Base-by-base conservation (phyloP, 768 basidiomycete genomes). In the Termitomyces titanicus region DNA sequence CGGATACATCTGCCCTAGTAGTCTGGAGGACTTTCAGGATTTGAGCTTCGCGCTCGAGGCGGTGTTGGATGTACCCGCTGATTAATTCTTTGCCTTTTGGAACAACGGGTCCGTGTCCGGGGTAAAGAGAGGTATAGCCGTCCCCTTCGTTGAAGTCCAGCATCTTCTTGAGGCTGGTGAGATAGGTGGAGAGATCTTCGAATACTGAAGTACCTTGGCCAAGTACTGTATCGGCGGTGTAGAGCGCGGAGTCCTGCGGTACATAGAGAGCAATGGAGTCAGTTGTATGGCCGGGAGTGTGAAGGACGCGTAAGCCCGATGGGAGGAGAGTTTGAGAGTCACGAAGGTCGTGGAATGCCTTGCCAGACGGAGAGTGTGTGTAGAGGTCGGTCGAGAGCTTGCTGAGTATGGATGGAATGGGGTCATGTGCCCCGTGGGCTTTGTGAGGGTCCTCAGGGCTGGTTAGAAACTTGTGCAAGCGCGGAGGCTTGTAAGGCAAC, bases 171-270 rank as follows among this genome's bases (percentile, higher is more conserved):
- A 96, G 78, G 55, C 84, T 86, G 5, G 72, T 57, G 20, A 95
- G 69, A 63, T 94, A 97, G 5, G 79, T 63, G 0, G 77, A 73
- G 13, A 98, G 82, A 63, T 96, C 89, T 61, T 90, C 88, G 66
- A 98, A 97, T 5, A 95, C 84, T 3, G 94, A 79, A 0, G 93
- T 92, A 8, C 94, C 94, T 59, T 94, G 85, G 0, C 96, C 96
- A 29, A 98, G 81, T 7, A 98, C 83, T 5, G 86, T 92, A 71
- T 98, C 96, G 0, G 89, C 92, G 0, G 93, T 95, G 73, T 95
- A 94, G 15, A 98, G 78, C 0, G 84, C 86, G 24, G 74, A 72
- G 63, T 95, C 92, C 43, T 80, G 79, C 0, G 81, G 75, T 48
- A 94, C 74, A 53, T 85, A 74, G 37, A 98, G 74, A 47, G 79